A percentile compares a stretch with the other conserved stretches of the same genome.
Evolutionary conservation across 2,329 filamentous ascomycete species (phyloP).

Genomic region (Cercospora janseana): DNA sequence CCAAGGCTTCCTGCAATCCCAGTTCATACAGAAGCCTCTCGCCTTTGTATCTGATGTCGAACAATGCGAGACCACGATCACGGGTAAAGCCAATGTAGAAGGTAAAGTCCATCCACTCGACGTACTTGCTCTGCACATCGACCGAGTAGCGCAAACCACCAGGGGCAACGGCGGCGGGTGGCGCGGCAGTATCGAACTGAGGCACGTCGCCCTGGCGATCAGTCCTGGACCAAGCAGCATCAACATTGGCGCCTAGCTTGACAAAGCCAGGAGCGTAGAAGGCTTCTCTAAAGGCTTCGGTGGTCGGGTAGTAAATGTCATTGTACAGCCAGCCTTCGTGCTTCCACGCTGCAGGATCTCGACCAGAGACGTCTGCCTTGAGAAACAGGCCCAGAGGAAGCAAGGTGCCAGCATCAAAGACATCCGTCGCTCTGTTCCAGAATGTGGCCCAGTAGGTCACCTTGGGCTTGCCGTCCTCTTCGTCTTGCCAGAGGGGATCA

Average conservation of each 20-base stretch:
- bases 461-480: conserved; percentile 39
- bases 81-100: conserved; percentile 54
- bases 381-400: conserved; percentile 48
- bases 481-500: conserved; percentile 44
- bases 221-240: conserved; percentile 50
- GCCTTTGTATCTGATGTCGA: conserved; percentile 56
- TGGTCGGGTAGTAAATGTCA: conserved; percentile 53
- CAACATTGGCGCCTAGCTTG: conserved; percentile 49
- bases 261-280: conserved; percentile 47
- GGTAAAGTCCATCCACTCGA: conserved; percentile 53
- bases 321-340: conserved; percentile 56
- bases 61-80: conserved; percentile 51
- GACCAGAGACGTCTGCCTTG: conserved; percentile 50
- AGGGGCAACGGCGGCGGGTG: conserved; percentile 51
- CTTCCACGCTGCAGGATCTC: conserved; percentile 53
- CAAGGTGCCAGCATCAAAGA: conserved; percentile 46
- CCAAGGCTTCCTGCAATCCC: conserved; percentile 55
- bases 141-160: conserved; percentile 45
- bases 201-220: conserved; percentile 43
- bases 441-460: conserved; percentile 51
- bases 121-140: conserved; percentile 46
- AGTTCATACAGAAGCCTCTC: conserved; percentile 57
- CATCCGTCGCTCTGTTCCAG: conserved; percentile 41
- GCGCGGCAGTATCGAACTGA: conserved; percentile 53
- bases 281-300: conserved; percentile 49